Percentiles rank a stretch among this genome's conserved stretches.
Evolutionary conservation across 257 asterid genomes (phyloP).

Genomic region (Leptodermis oblonga): DNA sequence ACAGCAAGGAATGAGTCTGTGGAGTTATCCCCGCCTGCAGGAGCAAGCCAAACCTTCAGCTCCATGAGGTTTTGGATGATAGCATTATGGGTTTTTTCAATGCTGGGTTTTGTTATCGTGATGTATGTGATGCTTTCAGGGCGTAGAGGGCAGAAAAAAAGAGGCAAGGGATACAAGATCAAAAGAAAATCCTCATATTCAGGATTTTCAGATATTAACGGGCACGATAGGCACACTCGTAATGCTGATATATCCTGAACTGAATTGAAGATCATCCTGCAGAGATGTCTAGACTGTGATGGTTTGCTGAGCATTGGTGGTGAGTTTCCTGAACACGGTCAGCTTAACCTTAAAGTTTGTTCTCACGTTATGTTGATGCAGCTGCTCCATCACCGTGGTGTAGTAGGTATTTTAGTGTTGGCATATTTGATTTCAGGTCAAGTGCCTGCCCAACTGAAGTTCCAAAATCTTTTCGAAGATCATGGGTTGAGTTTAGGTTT

Average conservation of each 20-base stretch:
- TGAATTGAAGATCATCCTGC: background rate
- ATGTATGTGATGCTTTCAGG: constrained; percentile 53
- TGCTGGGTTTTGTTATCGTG: constrained; percentile 42
- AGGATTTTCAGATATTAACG: constrained; percentile 44
- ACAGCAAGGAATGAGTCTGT: constrained; percentile 31
- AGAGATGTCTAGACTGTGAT: background rate
- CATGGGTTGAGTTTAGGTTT: background rate
- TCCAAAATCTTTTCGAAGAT: constrained; percentile 1
- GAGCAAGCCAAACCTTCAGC: constrained; percentile 42
- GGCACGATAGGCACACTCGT: constrained; percentile 32
- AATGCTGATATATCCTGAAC: constrained; percentile 33
- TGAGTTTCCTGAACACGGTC: background rate
- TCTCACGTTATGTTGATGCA: background rate
- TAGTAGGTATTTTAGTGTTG: background rate
- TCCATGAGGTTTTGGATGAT: constrained; percentile 70
- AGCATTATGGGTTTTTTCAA: constrained; percentile 60
- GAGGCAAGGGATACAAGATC: constrained; percentile 44
- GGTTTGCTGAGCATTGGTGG: background rate
- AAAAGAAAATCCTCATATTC: constrained; percentile 43
- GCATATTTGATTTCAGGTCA: constrained; percentile 6
- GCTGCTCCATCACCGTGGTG: background rate
- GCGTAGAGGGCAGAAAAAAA: constrained; percentile 54
- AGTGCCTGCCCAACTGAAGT: background rate
- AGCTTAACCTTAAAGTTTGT: background rate
- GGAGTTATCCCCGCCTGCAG: constrained; percentile 45